These are phyloP conservation scores for Marasmius sp. DNA, from an alignment of 1,284 basidiomycete species.

Conservation along the genomic window DNA sequence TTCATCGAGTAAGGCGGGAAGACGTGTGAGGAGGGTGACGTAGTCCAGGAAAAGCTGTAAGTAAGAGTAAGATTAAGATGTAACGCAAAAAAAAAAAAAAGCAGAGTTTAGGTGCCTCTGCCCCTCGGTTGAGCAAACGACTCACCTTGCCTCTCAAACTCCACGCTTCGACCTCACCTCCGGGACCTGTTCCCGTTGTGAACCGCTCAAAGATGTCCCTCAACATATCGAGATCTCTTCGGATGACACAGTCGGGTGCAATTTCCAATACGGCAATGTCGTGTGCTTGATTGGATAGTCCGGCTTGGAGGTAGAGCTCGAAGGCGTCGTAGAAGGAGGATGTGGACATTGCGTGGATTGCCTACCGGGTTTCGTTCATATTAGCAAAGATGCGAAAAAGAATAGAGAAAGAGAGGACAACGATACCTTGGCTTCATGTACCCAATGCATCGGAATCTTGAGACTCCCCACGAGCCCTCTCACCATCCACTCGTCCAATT, in stretches of 20 bases:
- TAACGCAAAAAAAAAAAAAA: constrained; percentile 1
- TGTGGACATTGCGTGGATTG: constrained; percentile 47
- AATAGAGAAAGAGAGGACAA: constrained; percentile 9
- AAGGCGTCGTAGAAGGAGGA: constrained; percentile 79
- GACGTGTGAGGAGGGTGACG: constrained; percentile 56
- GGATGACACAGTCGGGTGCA: constrained; percentile 88
- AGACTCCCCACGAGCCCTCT: constrained; percentile 77
- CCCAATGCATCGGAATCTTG: constrained; percentile 82
- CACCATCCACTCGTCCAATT: constrained; percentile 68
- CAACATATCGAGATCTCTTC: constrained; percentile 78
- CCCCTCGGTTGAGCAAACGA: constrained; percentile 8
- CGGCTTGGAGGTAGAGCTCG: constrained; percentile 73
- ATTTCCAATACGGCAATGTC: constrained; percentile 79
- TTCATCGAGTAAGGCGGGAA: constrained; percentile 56
- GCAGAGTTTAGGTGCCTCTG: too few species aligned
- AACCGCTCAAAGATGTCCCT: constrained; percentile 74
- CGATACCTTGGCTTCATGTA: constrained; percentile 81
- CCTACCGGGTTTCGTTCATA: constrained; percentile 40
- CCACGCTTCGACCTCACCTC: constrained; percentile 56
- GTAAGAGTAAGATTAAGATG: constrained; percentile 12
- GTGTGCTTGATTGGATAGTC: constrained; percentile 75
- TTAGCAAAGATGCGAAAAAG: constrained; percentile 9
- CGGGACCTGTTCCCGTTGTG: constrained; percentile 36
- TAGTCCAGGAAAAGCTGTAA: constrained; percentile 71
- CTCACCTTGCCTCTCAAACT: constrained; percentile 76